These are phyloP conservation scores for Blastobotrys aristatus DNA, from an alignment of 1,139 yeast species.

Conservation along the genomic window DNA sequence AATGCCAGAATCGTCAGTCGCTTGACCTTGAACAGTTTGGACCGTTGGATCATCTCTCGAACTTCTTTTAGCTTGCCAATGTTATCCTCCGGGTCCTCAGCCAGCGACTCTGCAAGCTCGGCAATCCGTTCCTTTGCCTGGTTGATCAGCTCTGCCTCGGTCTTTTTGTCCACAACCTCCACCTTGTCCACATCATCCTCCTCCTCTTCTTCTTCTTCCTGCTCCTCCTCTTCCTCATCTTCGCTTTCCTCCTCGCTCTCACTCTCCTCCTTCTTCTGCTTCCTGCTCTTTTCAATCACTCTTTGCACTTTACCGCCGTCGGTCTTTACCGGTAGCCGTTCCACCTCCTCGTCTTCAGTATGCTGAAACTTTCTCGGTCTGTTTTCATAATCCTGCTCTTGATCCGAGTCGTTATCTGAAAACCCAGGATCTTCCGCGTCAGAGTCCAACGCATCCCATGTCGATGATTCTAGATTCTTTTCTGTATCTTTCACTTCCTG, in stretches of 20 bases:
- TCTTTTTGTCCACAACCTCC: conserved; percentile 42
- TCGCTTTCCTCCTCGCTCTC: conserved; percentile 31
- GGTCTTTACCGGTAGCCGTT: conserved; percentile 76
- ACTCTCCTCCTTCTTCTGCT: conserved; percentile 26
- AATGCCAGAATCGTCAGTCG: conserved; percentile 74
- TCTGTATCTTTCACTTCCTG: conserved; percentile 23
- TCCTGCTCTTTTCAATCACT: conserved; percentile 38
- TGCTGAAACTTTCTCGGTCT: conserved; percentile 28
- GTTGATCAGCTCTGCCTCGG: conserved; percentile 43
- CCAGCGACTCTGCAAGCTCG: conserved; percentile 65
- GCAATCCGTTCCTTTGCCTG: conserved; percentile 81
- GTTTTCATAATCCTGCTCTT: conserved; percentile 34
- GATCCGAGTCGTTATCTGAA: conserved; percentile 29
- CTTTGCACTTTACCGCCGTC: conserved; percentile 67
- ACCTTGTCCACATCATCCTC: conserved; percentile 42
- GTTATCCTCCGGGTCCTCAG: conserved; percentile 90
- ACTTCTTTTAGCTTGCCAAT: conserved; percentile 61
- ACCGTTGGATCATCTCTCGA: conserved; percentile 58
- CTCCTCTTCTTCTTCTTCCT: conserved; percentile 25
- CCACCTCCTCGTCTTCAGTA: conserved; percentile 43
- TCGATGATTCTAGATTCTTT: conserved; percentile 18
- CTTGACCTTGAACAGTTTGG: conserved; percentile 61
- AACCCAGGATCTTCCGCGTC: conserved; percentile 22
- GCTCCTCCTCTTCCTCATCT: conserved; percentile 24
- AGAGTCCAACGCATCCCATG: conserved; percentile 24